Percentiles rank a stretch among this genome's conserved stretches.
These are phyloP conservation scores for Torulaspora globosa DNA, from an alignment of 1,139 yeast genomes.

Conservation along the genomic window DNA sequence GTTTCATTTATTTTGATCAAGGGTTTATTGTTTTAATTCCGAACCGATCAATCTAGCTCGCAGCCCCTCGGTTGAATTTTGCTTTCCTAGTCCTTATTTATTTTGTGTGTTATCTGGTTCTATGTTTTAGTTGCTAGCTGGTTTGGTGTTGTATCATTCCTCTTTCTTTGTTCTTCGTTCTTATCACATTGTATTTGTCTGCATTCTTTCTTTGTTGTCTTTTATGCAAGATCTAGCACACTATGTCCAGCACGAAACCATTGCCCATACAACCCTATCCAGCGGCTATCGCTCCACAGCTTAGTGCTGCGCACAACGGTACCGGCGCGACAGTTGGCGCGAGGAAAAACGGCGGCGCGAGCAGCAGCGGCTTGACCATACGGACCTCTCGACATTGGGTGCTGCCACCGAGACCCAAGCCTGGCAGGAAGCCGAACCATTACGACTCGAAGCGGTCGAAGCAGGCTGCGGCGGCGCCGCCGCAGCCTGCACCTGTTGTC, in stretches of 20 bases:
- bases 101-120: neutral
- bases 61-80: neutral
- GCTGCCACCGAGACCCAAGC: constrained; percentile 49
- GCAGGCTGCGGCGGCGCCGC: constrained; percentile 1
- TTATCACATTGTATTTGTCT: neutral
- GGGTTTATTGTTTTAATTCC: too few species aligned
- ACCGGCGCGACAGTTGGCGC: constrained; percentile 6
- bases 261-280: constrained; percentile 13
- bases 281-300: constrained; percentile 3
- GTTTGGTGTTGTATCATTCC: neutral
- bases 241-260: constrained; percentile 11
- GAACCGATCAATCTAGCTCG: too few species aligned
- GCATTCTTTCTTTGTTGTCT: neutral
- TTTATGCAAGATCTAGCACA: neutral
- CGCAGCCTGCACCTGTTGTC: constrained; percentile 4
- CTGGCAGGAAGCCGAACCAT: constrained; percentile 41
- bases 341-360: too few species aligned
- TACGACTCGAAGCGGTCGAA: constrained; percentile 2
- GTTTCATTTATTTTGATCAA: too few species aligned
- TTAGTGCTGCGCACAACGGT: neutral
- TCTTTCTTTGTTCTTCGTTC: neutral
- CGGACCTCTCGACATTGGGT: constrained; percentile 37
- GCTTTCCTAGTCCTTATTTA: neutral
- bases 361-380: constrained; percentile 17
- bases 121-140: neutral